phyloP scores from a whole-genome alignment of 148 eudicot genomes.

The Rheum nobile region DNA sequence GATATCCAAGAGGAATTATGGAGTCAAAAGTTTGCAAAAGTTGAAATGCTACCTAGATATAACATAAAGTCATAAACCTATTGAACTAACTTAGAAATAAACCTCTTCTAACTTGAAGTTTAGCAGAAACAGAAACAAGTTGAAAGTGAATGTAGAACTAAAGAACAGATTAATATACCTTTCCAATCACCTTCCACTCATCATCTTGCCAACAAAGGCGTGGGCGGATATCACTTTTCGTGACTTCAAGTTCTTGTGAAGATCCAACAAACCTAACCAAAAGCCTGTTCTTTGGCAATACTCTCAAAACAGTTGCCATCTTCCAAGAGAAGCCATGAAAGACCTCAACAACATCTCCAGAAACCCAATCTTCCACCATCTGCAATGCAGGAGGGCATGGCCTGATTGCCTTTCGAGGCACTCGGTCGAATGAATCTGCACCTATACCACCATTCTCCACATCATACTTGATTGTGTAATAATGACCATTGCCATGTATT shows the following conservation, averaged over 20 bases:
- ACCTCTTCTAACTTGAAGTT: no score
- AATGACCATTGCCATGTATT: slow-evolving; percentile 36
- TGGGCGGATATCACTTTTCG: slow-evolving; percentile 37
- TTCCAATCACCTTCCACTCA: slow-evolving; percentile 52
- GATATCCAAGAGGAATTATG: no score
- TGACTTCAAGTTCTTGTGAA: slow-evolving; percentile 30
- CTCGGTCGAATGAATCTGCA: slow-evolving; percentile 18
- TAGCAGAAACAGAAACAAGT: neutral
- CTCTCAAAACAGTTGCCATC: slow-evolving; percentile 39
- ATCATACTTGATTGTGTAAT: slow-evolving; percentile 41
- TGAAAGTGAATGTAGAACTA: neutral
- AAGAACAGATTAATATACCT: slow-evolving; percentile 21
- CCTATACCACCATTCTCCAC: slow-evolving; percentile 9
- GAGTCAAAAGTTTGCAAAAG: no score
- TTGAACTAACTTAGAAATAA: no score
- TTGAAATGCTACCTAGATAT: no score
- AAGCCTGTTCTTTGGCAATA: slow-evolving; percentile 18
- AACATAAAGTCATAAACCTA: no score
- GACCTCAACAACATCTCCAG: slow-evolving; percentile 70
- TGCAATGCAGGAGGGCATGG: slow-evolving; percentile 57
- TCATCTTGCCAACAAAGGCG: slow-evolving; percentile 69
- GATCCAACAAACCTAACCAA: slow-evolving; percentile 62
- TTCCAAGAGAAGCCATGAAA: slow-evolving; percentile 53
- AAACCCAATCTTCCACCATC: slow-evolving; percentile 23
- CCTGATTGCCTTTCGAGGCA: slow-evolving; percentile 48